Conservation (phyloP, 768 basidiomycete species). For the Crucibulum laeve region DNA sequence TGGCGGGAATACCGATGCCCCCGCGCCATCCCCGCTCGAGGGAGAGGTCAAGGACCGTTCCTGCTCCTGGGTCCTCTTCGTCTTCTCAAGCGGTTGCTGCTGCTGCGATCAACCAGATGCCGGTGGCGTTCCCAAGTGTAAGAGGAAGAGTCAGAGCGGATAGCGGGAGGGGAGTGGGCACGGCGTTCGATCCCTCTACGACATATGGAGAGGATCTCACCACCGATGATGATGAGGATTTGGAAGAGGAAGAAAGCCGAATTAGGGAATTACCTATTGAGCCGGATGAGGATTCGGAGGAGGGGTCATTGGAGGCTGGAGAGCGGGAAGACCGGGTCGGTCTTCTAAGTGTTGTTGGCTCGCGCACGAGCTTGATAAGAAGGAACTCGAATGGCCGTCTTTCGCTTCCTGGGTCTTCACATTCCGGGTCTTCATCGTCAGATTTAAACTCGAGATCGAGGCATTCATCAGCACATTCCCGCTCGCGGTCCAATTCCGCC, state of each 20-base stretch:
- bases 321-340: constrained; percentile 27
- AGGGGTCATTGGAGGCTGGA: constrained; percentile 1
- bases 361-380: constrained; percentile 7
- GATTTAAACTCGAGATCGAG: constrained; percentile 26
- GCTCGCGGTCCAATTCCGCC: constrained; percentile 12
- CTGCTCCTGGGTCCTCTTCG: constrained; percentile 12
- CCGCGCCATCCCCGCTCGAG: constrained; percentile 22
- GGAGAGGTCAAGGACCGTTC: constrained; percentile 25
- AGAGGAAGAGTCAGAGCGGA: constrained; percentile 18
- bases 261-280: background rate
- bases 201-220: constrained; percentile 13
- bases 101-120: too few species aligned
- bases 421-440: constrained; percentile 10
- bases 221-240: constrained; percentile 19
- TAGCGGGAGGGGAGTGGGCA: constrained; percentile 14
- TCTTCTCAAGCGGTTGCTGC: constrained; percentile 1
- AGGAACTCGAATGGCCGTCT: background rate
- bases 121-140: constrained; percentile 25
- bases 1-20: constrained; percentile 17
- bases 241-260: constrained; percentile 12
- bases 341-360: constrained; percentile 14
- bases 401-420: background rate
- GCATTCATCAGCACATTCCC: constrained; percentile 38
- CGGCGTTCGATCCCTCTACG: constrained; percentile 12
- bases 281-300: background rate